phyloP scores from a whole-genome alignment of 768 basidiomycete species.

The Agaricus bisporus region DNA sequence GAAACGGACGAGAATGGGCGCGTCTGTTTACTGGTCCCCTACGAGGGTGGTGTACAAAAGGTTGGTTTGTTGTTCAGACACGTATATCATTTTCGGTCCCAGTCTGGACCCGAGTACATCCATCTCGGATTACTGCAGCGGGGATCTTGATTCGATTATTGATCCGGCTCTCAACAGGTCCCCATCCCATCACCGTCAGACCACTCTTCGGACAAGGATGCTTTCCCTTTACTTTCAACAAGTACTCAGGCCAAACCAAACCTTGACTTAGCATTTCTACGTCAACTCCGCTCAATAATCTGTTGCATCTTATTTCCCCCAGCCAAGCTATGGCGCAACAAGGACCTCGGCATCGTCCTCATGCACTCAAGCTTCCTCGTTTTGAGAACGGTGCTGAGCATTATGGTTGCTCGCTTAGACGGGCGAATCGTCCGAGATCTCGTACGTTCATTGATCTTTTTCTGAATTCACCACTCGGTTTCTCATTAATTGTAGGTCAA shows the following conservation, averaged over 20 bases:
- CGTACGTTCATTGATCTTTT: constrained; percentile 30
- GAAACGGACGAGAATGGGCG: constrained; percentile 42
- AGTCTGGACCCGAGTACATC: background rate
- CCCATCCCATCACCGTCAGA: constrained; percentile 40
- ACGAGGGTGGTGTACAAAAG: constrained; percentile 56
- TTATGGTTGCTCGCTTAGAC: constrained; percentile 84
- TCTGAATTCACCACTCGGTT: no score
- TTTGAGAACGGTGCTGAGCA: constrained; percentile 78
- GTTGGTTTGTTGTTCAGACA: constrained; percentile 26
- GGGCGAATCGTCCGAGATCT: constrained; percentile 86
- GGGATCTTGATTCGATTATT: background rate
- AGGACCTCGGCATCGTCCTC: constrained; percentile 68
- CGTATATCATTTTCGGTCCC: background rate
- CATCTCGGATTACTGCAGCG: background rate
- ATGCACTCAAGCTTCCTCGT: constrained; percentile 85
- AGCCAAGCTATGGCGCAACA: constrained; percentile 37
- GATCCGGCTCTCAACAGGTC: constrained; percentile 23
- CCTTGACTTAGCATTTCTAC: constrained; percentile 62
- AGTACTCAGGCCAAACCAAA: constrained; percentile 47
- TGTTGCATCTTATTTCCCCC: constrained; percentile 64
- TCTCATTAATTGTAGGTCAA: constrained; percentile 41
- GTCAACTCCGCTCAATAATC: constrained; percentile 69
- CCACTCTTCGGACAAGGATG: constrained; percentile 47
- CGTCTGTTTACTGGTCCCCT: constrained; percentile 62
- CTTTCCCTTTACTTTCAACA: constrained; percentile 56